phyloP scores from a whole-genome alignment of 192 early-diverging fungal genomes.

The Coemansia sp. region DNA sequence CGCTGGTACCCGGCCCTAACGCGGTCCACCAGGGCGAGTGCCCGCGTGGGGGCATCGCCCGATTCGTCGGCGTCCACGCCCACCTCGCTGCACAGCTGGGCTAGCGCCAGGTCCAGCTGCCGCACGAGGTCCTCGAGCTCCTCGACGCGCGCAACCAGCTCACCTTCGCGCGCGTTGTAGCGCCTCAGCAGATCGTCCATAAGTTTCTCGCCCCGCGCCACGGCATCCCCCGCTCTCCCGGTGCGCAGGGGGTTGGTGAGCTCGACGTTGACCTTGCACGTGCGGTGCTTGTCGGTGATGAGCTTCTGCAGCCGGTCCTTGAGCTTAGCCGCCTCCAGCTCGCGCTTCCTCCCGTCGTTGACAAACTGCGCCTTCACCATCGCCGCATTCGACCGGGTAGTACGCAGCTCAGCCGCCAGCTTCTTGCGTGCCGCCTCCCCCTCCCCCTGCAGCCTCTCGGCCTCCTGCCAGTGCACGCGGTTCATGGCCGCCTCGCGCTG shows the following conservation, averaged over 20 bases:
- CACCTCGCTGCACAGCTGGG: not conserved
- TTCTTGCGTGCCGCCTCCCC: constrained; percentile 23
- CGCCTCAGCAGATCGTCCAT: constrained; percentile 33
- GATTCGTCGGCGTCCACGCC: not conserved
- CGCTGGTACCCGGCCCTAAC: constrained; percentile 11
- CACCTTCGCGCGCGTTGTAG: constrained; percentile 27
- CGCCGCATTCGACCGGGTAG: constrained; percentile 26
- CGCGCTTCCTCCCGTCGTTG: constrained; percentile 52
- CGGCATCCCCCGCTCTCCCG: not conserved
- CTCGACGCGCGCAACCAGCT: constrained; percentile 17
- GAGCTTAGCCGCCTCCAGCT: constrained; percentile 31
- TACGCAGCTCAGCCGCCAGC: constrained; percentile 34
- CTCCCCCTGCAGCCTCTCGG: constrained; percentile 13
- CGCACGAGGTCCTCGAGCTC: constrained; percentile 26
- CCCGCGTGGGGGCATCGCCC: constrained; percentile 4
- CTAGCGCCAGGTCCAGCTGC: constrained; percentile 13
- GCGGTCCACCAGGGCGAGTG: constrained; percentile 39
- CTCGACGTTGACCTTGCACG: constrained; percentile 30
- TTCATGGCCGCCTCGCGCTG: constrained; percentile 40
- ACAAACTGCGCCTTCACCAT: constrained; percentile 36
- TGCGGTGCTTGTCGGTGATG: constrained; percentile 41
- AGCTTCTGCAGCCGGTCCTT: constrained; percentile 51
- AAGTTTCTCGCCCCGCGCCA: constrained; percentile 15
- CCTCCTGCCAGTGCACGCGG: constrained; percentile 31
- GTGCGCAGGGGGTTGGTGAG: constrained; percentile 24